Evolutionary conservation across 176 grass and related monocot species (phyloP).

Genomic region (Otatea glauca): DNA sequence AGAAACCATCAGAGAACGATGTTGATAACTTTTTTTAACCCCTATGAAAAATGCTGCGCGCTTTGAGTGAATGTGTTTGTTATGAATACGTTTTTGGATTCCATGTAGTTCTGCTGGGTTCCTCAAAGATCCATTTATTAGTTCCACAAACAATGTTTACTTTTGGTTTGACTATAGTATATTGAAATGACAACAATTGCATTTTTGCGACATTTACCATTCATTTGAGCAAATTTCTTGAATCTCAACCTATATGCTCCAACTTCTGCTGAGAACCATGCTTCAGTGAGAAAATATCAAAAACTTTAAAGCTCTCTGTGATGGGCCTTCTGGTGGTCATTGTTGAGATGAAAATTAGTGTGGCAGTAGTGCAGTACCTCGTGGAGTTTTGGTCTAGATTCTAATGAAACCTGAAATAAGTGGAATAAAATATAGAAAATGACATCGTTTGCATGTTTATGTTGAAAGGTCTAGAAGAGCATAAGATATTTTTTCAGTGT

Average conservation of each 20-base stretch:
- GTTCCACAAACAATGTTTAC: background rate
- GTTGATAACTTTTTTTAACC: background rate
- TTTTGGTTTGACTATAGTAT: background rate
- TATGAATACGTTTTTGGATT: conserved; percentile 1
- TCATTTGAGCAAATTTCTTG: background rate
- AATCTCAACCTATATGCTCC: conserved; percentile 7
- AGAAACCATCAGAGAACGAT: background rate
- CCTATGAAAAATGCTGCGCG: background rate
- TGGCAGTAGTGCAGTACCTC: background rate
- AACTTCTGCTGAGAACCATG: background rate
- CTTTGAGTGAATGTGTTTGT: conserved; percentile 28
- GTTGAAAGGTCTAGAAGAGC: background rate
- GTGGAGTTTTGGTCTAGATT: background rate
- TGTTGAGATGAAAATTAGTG: conserved; percentile 7
- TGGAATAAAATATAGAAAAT: conserved; percentile 22
- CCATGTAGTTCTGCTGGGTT: background rate
- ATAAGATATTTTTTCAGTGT: background rate
- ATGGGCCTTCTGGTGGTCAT: background rate
- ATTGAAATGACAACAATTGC: conserved; percentile 2
- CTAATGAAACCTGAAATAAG: conserved; percentile 2
- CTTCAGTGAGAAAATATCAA: background rate
- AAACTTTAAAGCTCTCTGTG: background rate
- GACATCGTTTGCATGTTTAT: conserved; percentile 5
- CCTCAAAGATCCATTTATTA: background rate
- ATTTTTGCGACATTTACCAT: background rate